Evolutionary conservation across 2,329 filamentous ascomycete species (phyloP).

Genomic region (Tolypocladium guangdongense): DNA sequence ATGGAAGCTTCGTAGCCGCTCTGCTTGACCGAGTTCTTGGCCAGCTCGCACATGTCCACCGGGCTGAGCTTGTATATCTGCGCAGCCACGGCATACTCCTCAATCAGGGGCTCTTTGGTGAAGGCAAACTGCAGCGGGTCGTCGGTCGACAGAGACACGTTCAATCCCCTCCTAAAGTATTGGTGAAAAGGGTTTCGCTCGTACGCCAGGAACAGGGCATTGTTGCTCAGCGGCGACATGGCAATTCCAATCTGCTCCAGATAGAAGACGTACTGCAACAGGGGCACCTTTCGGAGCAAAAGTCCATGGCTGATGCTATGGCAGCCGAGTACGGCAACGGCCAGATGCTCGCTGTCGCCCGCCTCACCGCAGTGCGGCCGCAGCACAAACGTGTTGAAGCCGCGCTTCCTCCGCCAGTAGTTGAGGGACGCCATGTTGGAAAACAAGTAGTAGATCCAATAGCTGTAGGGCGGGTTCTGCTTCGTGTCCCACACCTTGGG

Average conservation of each 20-base stretch:
- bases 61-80: constrained; percentile 97
- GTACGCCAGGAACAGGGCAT: constrained; percentile 90
- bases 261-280: constrained; percentile 96
- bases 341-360: constrained; percentile 91
- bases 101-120: constrained; percentile 94
- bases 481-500: constrained; percentile 81
- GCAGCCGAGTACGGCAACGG: constrained; percentile 80
- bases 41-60: constrained; percentile 97
- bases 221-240: constrained; percentile 99
- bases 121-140: constrained; percentile 97
- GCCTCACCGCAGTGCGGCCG: constrained; percentile 94
- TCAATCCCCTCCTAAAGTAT: constrained; percentile 90
- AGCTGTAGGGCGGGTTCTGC: constrained; percentile 96
- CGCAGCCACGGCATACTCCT: constrained; percentile 94
- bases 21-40: constrained; percentile 90
- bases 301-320: constrained; percentile 97
- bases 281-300: constrained; percentile 80
- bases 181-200: constrained; percentile 93
- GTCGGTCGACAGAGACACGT: constrained; percentile 92
- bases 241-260: constrained; percentile 96
- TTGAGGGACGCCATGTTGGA: constrained; percentile 91
- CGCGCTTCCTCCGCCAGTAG: constrained; percentile 76
- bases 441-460: constrained; percentile 98
- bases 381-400: constrained; percentile 91
- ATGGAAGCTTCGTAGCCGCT: constrained; percentile 84